These are phyloP conservation scores for Elongisporangium prolatum DNA, from an alignment of 352 stramenopile species.

Conservation along the genomic window DNA sequence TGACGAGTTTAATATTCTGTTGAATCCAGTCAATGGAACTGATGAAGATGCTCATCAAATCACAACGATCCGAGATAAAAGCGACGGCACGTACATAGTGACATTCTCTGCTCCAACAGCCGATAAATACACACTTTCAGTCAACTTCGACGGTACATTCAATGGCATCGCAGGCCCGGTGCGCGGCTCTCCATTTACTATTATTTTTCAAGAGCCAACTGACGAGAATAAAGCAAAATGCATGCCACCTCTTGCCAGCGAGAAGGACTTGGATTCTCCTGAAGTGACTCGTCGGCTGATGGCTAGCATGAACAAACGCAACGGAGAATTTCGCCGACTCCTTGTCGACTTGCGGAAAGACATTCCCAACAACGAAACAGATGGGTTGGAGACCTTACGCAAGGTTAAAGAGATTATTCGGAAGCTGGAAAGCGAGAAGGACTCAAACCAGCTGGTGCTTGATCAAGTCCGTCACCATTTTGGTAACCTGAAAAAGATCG, in stretches of 20 bases:
- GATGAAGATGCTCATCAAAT: slow-evolving; percentile 33
- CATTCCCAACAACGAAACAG: slow-evolving; percentile 70
- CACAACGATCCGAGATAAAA: slow-evolving; percentile 76
- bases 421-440: slow-evolving; percentile 70
- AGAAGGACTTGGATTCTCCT: slow-evolving; percentile 73
- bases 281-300: slow-evolving; percentile 72
- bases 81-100: slow-evolving; percentile 94
- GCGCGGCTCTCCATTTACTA: slow-evolving; percentile 90
- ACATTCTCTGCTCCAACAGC: slow-evolving; percentile 77
- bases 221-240: slow-evolving; percentile 77
- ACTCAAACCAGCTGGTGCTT: slow-evolving; percentile 61
- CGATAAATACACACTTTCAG: slow-evolving; percentile 84
- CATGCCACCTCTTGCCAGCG: slow-evolving; percentile 52
- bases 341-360: slow-evolving; percentile 80
- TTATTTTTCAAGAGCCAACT: slow-evolving; percentile 35
- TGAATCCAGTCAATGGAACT: slow-evolving; percentile 38
- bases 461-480: slow-evolving; percentile 80
- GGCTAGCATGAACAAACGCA: slow-evolving; percentile 81
- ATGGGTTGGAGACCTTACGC: slow-evolving; percentile 73
- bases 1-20: slow-evolving; percentile 89
- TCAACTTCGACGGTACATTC: slow-evolving; percentile 94
- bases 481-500: slow-evolving; percentile 72
- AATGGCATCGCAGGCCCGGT: slow-evolving; percentile 90
- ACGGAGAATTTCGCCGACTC: slow-evolving; percentile 74
- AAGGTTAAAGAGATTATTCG: slow-evolving; percentile 84